Base-by-base conservation (phyloP, 163 green algal species). In the Trebouxia gelatinosa region DNA sequence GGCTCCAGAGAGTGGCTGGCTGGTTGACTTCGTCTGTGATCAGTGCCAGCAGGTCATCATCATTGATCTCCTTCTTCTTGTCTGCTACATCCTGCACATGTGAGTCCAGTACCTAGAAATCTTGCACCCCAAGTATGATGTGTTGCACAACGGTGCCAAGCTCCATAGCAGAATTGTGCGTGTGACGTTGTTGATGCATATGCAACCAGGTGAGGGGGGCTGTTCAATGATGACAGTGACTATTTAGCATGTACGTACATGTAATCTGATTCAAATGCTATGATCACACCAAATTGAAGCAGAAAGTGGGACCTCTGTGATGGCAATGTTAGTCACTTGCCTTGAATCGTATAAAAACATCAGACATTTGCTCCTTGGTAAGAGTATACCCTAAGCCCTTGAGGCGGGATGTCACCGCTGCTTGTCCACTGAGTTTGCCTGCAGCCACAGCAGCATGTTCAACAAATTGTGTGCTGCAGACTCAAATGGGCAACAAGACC, bases 21-120 rank as follows among this genome's bases (percentile, higher is more conserved):
- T 95, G 89, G 81, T 93, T 85, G 80, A 97, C 81, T 84, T 97
- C 90, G 79, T 98, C 96, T 7, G 78, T 87, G 62, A 98, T 83
- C 51, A 99, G 90, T 9, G 96, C 96, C 62, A 97, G 82, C 57
- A 99, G 79, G 84, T 99, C 95, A 35, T 97, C 95, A 78, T 99
- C 95, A 17, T 80, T 91, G 61, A 98, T 90, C 58, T 84, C 66
- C 85, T 95, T 95, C 86, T 97, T 98, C 83, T 93, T 96, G 84
- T 98, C 95, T 4, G 94, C 93, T 70, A 98, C 78, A 28, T 79
- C 75, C 85, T 94, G 70, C 64, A 70, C n/a, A n/a, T n/a, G n/a
- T n/a, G n/a, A n/a, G n/a, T n/a, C n/a, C n/a, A n/a, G n/a, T n/a
- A n/a, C n/a, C n/a, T n/a, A n/a, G n/a, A n/a, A n/a, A n/a, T n/a